Evolutionary conservation across 2,329 filamentous ascomycete species (phyloP), one percentile per base, ranked within the genome.

Genomic region (Emmonsiellopsis sp.): DNA sequence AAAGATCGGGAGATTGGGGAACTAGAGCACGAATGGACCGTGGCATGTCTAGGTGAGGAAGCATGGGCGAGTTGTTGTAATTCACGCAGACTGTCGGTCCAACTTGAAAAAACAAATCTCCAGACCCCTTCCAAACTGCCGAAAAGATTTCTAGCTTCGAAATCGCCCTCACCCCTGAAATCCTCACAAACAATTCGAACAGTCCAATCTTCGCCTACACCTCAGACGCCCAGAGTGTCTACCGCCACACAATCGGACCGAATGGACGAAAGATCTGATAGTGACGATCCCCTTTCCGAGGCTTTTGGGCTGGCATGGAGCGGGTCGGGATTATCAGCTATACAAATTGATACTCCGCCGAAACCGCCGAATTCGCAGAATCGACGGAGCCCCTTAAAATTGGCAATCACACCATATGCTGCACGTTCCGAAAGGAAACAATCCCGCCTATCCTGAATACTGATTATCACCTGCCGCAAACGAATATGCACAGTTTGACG

Each of bases 211-310:
- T 38, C 31, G 15, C 42, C 13, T n/a, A 26, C 11, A n/a, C 9
- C 45, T 8, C 50, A 32, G 7, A 55, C 11, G 34, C 49, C 38
- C 26, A 15, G 30, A 16, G 26, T 2, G 31, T 13, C 34, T 38
- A 9, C 41, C 4, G 32, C 32, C 7, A 30, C 15, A 43, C 31
- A 43, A 50, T 10, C 7, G 3, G 16, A 40, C 11, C 30, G n/a
- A 15, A 38, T 9, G 9, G 52, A 46, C 38, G 52, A 54, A 31
- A 34, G 11, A 10, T 54, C 51, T 9, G 56, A 58, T 40, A 56
- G 57, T 37, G 53, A 55, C 10, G 61, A 62, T 20, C 56, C 57
- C 3, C 51, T 61, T 10, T 54, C 54, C 20, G 57, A 58, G 15
- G 59, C 55, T 9, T 58, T 53, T 30, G 57, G 56, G 26, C 46